A percentile compares a stretch with the other conserved stretches of the same genome.
phyloP scores from a whole-genome alignment of 1,284 basidiomycete genomes.

The Rhodofomes roseus region DNA sequence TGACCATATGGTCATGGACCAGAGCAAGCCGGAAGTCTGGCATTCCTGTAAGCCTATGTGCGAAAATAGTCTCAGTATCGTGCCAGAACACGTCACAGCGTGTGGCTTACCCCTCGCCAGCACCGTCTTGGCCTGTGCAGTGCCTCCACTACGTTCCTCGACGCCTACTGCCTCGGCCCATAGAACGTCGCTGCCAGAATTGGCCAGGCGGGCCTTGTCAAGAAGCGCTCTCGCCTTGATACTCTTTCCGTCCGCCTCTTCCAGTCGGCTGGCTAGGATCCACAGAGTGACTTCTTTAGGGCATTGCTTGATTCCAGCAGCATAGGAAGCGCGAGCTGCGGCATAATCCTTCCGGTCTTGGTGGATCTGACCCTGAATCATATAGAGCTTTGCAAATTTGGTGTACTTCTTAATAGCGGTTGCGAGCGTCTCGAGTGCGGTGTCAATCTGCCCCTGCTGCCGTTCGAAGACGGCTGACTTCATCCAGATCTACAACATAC shows the following conservation, averaged over 20 bases:
- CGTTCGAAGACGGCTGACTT: slow-evolving; percentile 95
- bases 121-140: slow-evolving; percentile 80
- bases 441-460: slow-evolving; percentile 75
- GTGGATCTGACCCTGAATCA: slow-evolving; percentile 93
- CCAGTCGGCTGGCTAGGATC: slow-evolving; percentile 84
- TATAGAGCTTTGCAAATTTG: slow-evolving; percentile 87
- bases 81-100: background rate
- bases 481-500: slow-evolving; percentile 84
- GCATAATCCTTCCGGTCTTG: slow-evolving; percentile 57
- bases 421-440: slow-evolving; percentile 74
- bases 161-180: slow-evolving; percentile 92
- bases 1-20: slow-evolving; percentile 89
- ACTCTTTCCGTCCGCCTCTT: slow-evolving; percentile 83
- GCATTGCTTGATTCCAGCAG: slow-evolving; percentile 79
- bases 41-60: slow-evolving; percentile 81
- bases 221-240: slow-evolving; percentile 93
- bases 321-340: slow-evolving; percentile 75
- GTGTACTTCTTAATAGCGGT: slow-evolving; percentile 81
- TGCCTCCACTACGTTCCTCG: slow-evolving; percentile 82
- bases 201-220: slow-evolving; percentile 86
- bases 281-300: slow-evolving; percentile 84
- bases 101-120: slow-evolving; percentile 62
- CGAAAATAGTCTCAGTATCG: background rate
- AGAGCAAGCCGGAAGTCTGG: slow-evolving; percentile 83
- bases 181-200: slow-evolving; percentile 78